Percentiles rank a stretch among this genome's conserved stretches.
Evolutionary conservation across 805 yeast species (phyloP).

Genomic region (Kockiozyma suomiensis): DNA sequence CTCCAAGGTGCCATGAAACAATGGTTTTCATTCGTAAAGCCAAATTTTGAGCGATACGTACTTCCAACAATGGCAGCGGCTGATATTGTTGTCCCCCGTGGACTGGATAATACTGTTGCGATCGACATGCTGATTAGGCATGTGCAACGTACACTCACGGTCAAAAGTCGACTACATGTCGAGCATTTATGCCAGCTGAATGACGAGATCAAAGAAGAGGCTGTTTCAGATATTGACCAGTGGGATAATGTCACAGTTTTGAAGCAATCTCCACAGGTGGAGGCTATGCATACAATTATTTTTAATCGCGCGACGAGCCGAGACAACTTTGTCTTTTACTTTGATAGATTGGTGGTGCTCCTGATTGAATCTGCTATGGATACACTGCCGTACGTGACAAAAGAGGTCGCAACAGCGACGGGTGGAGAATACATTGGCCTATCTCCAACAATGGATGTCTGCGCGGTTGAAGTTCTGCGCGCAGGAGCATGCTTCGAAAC

Average conservation of each 20-base stretch:
- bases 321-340: constrained; percentile 82
- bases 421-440: constrained; percentile 40
- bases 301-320: constrained; percentile 57
- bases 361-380: constrained; percentile 53
- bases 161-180: constrained; percentile 70
- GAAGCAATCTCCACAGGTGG: constrained; percentile 62
- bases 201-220: constrained; percentile 16
- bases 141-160: constrained; percentile 66
- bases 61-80: constrained; percentile 77
- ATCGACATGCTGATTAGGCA: constrained; percentile 77
- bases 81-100: constrained; percentile 88
- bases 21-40: constrained; percentile 91
- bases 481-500: constrained; percentile 92
- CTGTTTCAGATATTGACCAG: constrained; percentile 7
- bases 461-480: constrained; percentile 45
- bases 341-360: constrained; percentile 76
- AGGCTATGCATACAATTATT: constrained; percentile 71
- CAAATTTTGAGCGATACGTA: constrained; percentile 77
- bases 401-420: constrained; percentile 49
- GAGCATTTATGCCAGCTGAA: constrained; percentile 54
- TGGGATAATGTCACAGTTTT: constrained; percentile 40
- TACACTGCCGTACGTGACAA: constrained; percentile 46
- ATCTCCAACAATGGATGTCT: constrained; percentile 38
- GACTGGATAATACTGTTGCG: constrained; percentile 79
- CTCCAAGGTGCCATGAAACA: constrained; percentile 79